Percentiles rank a stretch among this genome's conserved stretches.
phyloP scores from a whole-genome alignment of 78 protist species.

The Dictyostelium intermedium region DNA sequence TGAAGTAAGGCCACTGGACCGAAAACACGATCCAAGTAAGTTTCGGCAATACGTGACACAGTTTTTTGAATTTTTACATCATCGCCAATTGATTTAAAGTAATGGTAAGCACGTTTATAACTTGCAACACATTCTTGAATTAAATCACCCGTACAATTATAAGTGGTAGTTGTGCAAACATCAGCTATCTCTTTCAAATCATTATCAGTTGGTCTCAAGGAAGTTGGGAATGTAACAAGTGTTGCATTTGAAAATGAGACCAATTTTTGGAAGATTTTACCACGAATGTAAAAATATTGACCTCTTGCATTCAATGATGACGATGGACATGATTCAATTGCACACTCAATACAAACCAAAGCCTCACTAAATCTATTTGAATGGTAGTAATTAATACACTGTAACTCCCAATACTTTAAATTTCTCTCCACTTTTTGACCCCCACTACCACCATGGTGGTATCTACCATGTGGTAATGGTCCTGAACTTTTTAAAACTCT shows the following conservation, averaged over 20 bases:
- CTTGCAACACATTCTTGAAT: constrained; percentile 79
- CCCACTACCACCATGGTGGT: constrained; percentile 14
- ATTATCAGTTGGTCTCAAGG: constrained; percentile 43
- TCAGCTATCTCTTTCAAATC: constrained; percentile 60
- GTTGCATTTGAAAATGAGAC: constrained; percentile 63
- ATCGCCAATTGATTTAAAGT: constrained; percentile 78
- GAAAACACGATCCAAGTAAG: constrained; percentile 80
- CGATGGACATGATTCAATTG: constrained; percentile 62
- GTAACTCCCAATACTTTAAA: constrained; percentile 66
- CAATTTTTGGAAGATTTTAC: constrained; percentile 69
- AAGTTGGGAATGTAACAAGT: constrained; percentile 62
- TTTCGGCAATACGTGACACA: constrained; percentile 63
- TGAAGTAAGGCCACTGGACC: constrained; percentile 74
- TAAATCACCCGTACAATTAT: constrained; percentile 70
- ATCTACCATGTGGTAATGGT: not conserved
- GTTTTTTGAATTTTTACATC: constrained; percentile 78
- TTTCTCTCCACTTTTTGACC: constrained; percentile 50
- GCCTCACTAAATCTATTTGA: constrained; percentile 53
- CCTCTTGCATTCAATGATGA: constrained; percentile 52
- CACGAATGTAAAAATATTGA: constrained; percentile 76
- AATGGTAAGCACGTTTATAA: constrained; percentile 69
- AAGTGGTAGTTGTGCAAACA: not conserved
- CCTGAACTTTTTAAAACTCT: not conserved
- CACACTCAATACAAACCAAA: constrained; percentile 66
- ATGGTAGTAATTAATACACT: constrained; percentile 57